Conservation (phyloP, 441 rosid species). For the Populus hybrid region DNA sequence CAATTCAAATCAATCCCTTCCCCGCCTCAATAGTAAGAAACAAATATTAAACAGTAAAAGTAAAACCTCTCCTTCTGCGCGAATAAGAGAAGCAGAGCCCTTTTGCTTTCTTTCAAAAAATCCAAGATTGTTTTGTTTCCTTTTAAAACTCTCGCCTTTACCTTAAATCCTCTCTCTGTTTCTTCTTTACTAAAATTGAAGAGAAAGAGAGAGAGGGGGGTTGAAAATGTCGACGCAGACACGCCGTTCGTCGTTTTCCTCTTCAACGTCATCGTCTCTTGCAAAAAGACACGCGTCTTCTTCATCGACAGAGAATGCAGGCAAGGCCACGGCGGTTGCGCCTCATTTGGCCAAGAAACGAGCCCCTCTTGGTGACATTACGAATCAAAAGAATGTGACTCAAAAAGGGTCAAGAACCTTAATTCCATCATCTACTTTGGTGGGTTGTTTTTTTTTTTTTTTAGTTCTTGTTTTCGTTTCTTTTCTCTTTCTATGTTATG, state of each 20-base stretch:
- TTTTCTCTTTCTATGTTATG: not conserved
- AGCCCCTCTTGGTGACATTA: constrained; percentile 74
- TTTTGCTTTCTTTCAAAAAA: not conserved
- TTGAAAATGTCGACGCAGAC: constrained; percentile 51
- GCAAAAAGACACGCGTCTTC: constrained; percentile 66
- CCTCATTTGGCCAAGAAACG: constrained; percentile 59
- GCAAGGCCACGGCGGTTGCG: constrained; percentile 28
- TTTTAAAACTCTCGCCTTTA: not conserved
- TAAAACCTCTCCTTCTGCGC: constrained; percentile 20
- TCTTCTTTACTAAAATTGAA: not conserved
- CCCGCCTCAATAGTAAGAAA: constrained; percentile 35
- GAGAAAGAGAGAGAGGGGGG: not conserved
- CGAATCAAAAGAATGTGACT: constrained; percentile 51
- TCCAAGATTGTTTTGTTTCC: not conserved
- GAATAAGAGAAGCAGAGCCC: constrained; percentile 5
- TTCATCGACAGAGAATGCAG: constrained; percentile 31
- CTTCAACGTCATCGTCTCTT: constrained; percentile 69
- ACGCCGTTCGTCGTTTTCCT: constrained; percentile 76
- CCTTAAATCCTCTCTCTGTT: constrained; percentile 1
- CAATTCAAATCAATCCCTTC: constrained; percentile 39
- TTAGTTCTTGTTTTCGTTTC: not conserved
- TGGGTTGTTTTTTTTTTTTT: constrained; percentile 22
- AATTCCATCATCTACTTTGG: constrained; percentile 43
- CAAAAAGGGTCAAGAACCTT: constrained; percentile 35
- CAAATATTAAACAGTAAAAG: constrained; percentile 21